Evolutionary conservation across 495 filamentous ascomycete genomes (phyloP), one percentile per base, ranked within the genome.

Genomic region (Penicillium coffeae): DNA sequence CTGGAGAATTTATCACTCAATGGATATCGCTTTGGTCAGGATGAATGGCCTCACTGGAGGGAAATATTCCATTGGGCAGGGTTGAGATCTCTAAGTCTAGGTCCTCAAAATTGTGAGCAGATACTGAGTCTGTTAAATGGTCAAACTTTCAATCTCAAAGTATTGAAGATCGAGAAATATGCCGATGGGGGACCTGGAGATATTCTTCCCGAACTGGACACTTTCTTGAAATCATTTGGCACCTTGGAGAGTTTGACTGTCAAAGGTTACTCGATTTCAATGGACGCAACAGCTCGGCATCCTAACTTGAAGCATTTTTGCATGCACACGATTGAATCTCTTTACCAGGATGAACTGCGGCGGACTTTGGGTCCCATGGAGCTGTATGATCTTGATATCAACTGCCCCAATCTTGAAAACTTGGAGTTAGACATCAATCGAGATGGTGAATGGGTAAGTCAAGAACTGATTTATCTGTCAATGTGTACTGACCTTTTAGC

Each of bases 241-340:
- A 44, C 50, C 10, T 18, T 53, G 20, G 50, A 47, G 30, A 42
- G 32, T 7, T 22, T 53, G n/a, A 53, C 33, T 18, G 50, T 33
- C 20, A 53, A 53, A 22, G 50, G 50, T 15, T 30, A 25, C 18
- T 19, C 42, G 9, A 34, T 40, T 14, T 43, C 50, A 16, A 18
- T 43, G 10, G 21, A 9, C 9, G 32, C 50, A 10, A 38, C 47
- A 18, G 20, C 25, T 13, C 22, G 47, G 20, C 50, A 53, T 34
- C 34, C 44, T 13, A 34, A 38, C 18, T 38, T 53, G 32, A 53
- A 53, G 27, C 44, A 43, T 22, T 16, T 53, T 16, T 53, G 44
- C 27, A 19, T 53, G 30, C 50, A 53, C 33, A 20, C 38, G 12
- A 53, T 53, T 21, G 45, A 53, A 19, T 13, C 25, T 10, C 10